A percentile compares a stretch with the other conserved stretches of the same genome.
phyloP scores from a whole-genome alignment of 2,329 filamentous ascomycete species.

The Exophiala spinifera region DNA sequence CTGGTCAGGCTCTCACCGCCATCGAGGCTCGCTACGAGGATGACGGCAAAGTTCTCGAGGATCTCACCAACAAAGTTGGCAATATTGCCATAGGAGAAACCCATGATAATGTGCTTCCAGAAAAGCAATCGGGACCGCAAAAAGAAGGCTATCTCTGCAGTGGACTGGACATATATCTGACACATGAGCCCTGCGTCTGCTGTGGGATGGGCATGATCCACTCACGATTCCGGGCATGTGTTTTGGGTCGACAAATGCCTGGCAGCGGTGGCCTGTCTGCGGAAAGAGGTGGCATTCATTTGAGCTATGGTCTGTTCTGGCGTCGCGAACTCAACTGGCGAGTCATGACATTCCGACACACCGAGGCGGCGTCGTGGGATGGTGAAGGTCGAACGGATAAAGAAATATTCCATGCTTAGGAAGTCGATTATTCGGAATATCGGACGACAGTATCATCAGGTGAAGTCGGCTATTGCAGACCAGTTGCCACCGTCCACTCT shows the following conservation, averaged over 20 bases:
- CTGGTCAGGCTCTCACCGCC: constrained; percentile 27
- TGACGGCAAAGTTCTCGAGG: constrained; percentile 16
- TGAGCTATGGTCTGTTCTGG: constrained; percentile 63
- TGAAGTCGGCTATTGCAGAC: constrained; percentile 52
- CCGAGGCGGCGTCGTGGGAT: constrained; percentile 28
- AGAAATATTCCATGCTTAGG: constrained; percentile 30
- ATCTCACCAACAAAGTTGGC: constrained; percentile 16
- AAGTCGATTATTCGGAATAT: constrained; percentile 29
- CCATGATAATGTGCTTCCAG: constrained; percentile 2
- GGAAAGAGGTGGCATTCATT: constrained; percentile 27
- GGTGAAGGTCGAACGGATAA: constrained; percentile 19
- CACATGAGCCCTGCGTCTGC: constrained; percentile 93
- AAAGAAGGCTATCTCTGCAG: constrained; percentile 88
- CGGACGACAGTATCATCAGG: constrained; percentile 37
- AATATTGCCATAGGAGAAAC: constrained; percentile 12
- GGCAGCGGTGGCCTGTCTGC: constrained; percentile 79
- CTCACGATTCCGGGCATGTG: constrained; percentile 81
- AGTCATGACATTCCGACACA: constrained; percentile 47
- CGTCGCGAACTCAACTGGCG: constrained; percentile 55
- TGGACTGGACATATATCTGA: constrained; percentile 87
- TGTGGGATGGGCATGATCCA: constrained; percentile 96
- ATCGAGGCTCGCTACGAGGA: constrained; percentile 26
- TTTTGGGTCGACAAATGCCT: constrained; percentile 77
- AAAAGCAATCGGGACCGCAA: constrained; percentile 48
- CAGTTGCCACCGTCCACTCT: constrained; percentile 54